These are phyloP conservation scores for Naumovozyma baii DNA, from an alignment of 805 yeast species.

Conservation along the genomic window DNA sequence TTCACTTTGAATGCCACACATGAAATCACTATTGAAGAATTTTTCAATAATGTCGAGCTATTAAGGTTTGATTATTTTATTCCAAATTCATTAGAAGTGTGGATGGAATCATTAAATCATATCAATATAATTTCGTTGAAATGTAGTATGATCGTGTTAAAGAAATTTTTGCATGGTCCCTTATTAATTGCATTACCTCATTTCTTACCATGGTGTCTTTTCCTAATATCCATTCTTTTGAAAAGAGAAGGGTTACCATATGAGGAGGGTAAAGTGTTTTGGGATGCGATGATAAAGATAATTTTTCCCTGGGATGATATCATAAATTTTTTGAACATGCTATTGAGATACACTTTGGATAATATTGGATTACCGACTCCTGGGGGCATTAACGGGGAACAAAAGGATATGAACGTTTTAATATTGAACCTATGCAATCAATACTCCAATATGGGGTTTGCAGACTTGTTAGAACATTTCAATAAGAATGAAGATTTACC, in stretches of 20 bases:
- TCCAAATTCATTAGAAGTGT: constrained; percentile 26
- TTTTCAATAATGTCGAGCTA: constrained; percentile 24
- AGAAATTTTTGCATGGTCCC: constrained; percentile 62
- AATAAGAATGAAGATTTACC: constrained; percentile 53
- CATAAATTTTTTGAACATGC: constrained; percentile 52
- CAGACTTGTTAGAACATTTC: constrained; percentile 39
- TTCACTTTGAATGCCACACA: neutral
- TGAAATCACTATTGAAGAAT: constrained; percentile 4
- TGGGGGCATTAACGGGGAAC: constrained; percentile 5
- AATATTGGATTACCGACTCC: constrained; percentile 7
- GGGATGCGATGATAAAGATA: constrained; percentile 34
- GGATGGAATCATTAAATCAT: constrained; percentile 49
- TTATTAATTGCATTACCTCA: constrained; percentile 58
- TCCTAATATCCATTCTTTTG: constrained; percentile 53
- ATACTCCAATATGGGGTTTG: constrained; percentile 22
- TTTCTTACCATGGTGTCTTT: constrained; percentile 68
- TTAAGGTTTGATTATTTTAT: constrained; percentile 16
- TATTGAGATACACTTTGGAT: constrained; percentile 32
- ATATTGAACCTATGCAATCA: constrained; percentile 19
- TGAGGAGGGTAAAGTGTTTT: constrained; percentile 17
- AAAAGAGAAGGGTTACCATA: constrained; percentile 33
- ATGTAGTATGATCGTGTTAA: constrained; percentile 57
- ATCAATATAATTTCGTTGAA: constrained; percentile 57
- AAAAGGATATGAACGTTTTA: constrained; percentile 1
- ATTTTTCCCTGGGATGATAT: constrained; percentile 63